A percentile compares a stretch with the other conserved stretches of the same genome.
Conservation (phyloP, 768 basidiomycete genomes). For the Hebeloma cylindrosporum region DNA sequence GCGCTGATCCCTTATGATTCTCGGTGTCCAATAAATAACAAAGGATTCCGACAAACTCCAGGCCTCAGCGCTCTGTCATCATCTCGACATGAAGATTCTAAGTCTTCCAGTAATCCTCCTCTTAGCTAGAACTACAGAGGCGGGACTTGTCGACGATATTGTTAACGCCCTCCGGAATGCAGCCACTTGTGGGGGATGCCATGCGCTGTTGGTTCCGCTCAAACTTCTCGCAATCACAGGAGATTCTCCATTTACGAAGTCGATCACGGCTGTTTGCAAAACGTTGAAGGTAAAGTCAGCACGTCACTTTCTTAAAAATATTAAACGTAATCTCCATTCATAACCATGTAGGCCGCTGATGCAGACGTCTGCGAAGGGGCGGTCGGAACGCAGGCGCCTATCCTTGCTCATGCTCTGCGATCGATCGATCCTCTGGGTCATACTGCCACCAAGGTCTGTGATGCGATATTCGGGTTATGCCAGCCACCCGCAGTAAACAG, state of each 20-base stretch:
- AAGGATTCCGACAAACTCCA: too few relatives aligned
- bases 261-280: conserved; percentile 44
- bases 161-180: conserved; percentile 41
- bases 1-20: too few relatives aligned
- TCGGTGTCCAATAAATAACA: too few relatives aligned
- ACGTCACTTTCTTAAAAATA: background rate
- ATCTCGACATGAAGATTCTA: too few relatives aligned
- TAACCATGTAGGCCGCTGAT: conserved; percentile 40
- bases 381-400: conserved; percentile 47
- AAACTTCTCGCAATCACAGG: conserved; percentile 46
- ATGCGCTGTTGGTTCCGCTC: conserved; percentile 45
- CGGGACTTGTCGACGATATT: conserved; percentile 35
- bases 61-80: too few relatives aligned
- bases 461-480: conserved; percentile 52
- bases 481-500: conserved; percentile 41
- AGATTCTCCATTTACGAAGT: conserved; percentile 41
- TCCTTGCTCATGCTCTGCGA: conserved; percentile 52
- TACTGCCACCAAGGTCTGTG: conserved; percentile 52
- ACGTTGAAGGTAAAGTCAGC: conserved; percentile 36
- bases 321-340: background rate
- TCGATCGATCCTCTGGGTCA: conserved; percentile 41
- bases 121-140: too few relatives aligned
- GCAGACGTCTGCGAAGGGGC: conserved; percentile 55
- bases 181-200: conserved; percentile 48
- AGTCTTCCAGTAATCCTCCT: too few relatives aligned